Conservation (phyloP, 331 rosid species). For the Pyracantha coccinea region DNA sequence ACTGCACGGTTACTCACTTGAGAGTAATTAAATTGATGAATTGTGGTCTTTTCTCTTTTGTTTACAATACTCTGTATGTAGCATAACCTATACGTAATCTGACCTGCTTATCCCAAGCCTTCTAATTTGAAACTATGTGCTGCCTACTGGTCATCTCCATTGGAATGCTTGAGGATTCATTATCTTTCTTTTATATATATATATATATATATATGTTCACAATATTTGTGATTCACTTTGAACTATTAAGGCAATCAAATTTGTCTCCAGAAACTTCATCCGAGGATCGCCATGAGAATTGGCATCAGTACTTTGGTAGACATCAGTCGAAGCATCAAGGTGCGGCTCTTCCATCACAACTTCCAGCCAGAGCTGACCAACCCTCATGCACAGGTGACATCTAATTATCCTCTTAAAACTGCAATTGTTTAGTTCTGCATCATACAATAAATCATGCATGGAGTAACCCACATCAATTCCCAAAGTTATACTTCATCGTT, state of each 20-base stretch:
- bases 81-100: not conserved
- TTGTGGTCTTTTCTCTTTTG: not conserved
- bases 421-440: not conserved
- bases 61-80: not conserved
- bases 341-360: slow-evolving; percentile 74
- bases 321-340: slow-evolving; percentile 40
- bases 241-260: slow-evolving; percentile 8
- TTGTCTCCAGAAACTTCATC: slow-evolving; percentile 39
- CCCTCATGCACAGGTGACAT: slow-evolving; percentile 74
- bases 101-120: not conserved
- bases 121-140: not conserved
- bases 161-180: slow-evolving; percentile 10
- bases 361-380: slow-evolving; percentile 81
- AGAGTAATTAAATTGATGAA: not conserved
- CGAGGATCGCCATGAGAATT: slow-evolving; percentile 45
- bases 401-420: not conserved
- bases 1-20: not conserved
- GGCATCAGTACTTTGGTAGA: slow-evolving; percentile 54
- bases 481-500: not conserved
- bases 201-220: not conserved
- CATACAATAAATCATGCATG: not conserved
- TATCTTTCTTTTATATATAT: not conserved
- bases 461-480: not conserved
- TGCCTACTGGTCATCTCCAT: slow-evolving; percentile 6
- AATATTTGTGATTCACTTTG: slow-evolving; percentile 9